Conservation (phyloP, 257 asterid genomes). For the Solanum gracilifrons region DNA sequence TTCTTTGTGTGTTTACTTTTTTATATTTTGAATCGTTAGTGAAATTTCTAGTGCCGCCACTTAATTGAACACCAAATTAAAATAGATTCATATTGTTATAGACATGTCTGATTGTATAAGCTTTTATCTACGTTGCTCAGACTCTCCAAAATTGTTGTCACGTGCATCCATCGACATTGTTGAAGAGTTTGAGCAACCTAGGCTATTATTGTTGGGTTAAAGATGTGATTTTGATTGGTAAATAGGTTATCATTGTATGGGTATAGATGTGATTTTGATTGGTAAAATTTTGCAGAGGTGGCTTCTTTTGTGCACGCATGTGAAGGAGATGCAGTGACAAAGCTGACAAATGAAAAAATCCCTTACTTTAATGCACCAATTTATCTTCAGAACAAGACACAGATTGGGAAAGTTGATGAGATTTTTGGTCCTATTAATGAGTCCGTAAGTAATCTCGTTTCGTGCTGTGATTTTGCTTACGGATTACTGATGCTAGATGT, state of each 20-base stretch:
- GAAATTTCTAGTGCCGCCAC: background rate
- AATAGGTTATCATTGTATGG: no score
- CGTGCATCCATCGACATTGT: accelerated
- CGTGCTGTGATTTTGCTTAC: background rate
- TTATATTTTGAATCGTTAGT: background rate
- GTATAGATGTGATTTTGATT: background rate
- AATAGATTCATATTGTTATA: background rate
- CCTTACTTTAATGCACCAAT: conserved; percentile 95
- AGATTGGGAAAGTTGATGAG: conserved; percentile 96
- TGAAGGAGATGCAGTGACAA: conserved; percentile 94
- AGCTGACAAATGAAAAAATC: conserved; percentile 75
- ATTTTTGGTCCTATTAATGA: conserved; percentile 95
- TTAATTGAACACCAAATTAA: background rate
- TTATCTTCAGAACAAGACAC: conserved; percentile 84
- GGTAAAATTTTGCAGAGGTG: conserved; percentile 43
- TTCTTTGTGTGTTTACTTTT: background rate
- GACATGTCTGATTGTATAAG: background rate
- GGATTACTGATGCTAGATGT: background rate
- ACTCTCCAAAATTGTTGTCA: background rate
- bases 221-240: background rate
- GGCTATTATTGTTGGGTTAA: background rate
- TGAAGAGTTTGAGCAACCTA: background rate
- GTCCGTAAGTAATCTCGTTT: conserved; percentile 46
- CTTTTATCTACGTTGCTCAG: background rate
- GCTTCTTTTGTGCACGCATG: conserved; percentile 72